Evolutionary conservation across 108 stramenopile species (phyloP).

Genomic region (Nitzschia sp.): DNA sequence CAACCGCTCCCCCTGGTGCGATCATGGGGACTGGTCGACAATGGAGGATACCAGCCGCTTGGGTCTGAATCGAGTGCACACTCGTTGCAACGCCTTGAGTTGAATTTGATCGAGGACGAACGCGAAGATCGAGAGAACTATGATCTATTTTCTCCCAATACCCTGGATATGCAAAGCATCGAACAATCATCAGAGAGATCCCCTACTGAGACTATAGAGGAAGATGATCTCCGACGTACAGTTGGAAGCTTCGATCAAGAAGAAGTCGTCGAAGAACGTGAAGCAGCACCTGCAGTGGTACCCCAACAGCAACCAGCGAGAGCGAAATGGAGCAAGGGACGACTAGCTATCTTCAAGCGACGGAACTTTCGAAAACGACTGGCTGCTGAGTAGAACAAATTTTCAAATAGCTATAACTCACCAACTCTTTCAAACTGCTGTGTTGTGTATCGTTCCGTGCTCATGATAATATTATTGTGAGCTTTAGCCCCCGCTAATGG

Average conservation of each 20-base stretch:
- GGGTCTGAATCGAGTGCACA: background rate
- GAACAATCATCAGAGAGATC: background rate
- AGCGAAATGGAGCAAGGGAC: background rate
- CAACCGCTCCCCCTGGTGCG: background rate
- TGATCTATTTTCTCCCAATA: conserved; percentile 25
- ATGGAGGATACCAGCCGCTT: background rate
- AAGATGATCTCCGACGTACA: conserved; percentile 32
- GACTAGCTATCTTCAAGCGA: background rate
- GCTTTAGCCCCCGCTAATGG: conserved; percentile 75
- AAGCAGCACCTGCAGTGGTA: conserved; percentile 4
- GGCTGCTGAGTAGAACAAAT: conserved; percentile 3
- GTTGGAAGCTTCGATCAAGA: conserved; percentile 32
- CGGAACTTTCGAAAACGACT: conserved; percentile 5
- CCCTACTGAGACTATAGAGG: background rate
- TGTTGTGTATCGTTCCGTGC: no score
- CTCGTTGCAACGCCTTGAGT: background rate
- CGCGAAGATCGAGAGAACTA: conserved; percentile 2
- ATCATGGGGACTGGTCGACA: background rate
- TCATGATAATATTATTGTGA: no score
- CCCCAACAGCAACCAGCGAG: background rate
- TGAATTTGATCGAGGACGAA: conserved; percentile 4
- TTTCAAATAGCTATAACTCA: no score
- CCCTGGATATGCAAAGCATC: conserved; percentile 31
- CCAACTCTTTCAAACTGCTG: no score
- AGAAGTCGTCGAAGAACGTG: conserved; percentile 10